Evolutionary conservation across 148 eudicot genomes (phyloP), one percentile per base, ranked within the genome.

Genomic region (Camellia sinensis): DNA sequence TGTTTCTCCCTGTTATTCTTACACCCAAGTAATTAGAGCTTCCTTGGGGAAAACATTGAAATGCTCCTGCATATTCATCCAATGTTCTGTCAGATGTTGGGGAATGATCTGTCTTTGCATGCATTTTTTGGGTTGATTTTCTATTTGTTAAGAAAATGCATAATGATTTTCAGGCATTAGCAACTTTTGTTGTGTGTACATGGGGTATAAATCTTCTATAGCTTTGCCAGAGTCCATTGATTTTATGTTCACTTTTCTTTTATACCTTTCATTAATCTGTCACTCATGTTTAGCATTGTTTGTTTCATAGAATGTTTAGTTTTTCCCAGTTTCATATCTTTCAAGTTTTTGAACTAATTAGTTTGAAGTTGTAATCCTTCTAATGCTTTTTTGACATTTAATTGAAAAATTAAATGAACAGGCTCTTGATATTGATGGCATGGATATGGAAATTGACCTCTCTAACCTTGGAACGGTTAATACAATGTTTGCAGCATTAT

Each of bases 381-480:
- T 41, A 11, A 75, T 65, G 67, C 2, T n/a, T n/a, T 77, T n/a
- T 76, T 62, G 67, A 19, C 60, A 1, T 5, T 71, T 21, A 13
- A 17, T 64, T 7, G 3, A 52, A 40, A 61, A 76, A 46, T 59
- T 7, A 74, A 81, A 76, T 44, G 45, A 64, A 65, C 78, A 96
- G 99, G 99, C 97, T 78, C 82, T 96, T 79, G 99, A 96, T 81
- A 91, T 94, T 71, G 99, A 96, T 64, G 95, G 99, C 83, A 86
- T 91, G 92, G 99, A 95, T 86, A 93, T 95, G 99, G 99, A 96
- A 88, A 91, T 96, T 53, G 99, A 96, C 81, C 89, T 96, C 67
- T 96, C 99, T 17, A 96, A 96, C 79, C 98, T 96, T 76, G 99
- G 99, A 76, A 93, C 99, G 75, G 98, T 96, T 79, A 96, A 96